Evolutionary conservation across 2,329 filamentous ascomycete species (phyloP).

Genomic region (Tolypocladium ovalisporum): DNA sequence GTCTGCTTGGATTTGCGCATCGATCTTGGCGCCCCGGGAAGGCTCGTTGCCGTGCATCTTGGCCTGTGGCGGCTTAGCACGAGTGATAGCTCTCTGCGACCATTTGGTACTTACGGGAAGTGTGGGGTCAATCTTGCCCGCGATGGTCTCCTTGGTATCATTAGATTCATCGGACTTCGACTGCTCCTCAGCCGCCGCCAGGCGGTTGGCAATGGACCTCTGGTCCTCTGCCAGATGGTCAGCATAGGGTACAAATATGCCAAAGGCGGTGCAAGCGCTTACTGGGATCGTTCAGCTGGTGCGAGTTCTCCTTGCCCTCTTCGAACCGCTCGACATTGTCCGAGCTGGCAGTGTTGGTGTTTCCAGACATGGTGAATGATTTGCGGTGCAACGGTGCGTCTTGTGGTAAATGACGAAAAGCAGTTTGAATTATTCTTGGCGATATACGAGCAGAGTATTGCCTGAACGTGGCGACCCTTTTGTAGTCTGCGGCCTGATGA

Average conservation of each 20-base stretch:
- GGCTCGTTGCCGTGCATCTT: constrained; percentile 62
- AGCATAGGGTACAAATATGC: background rate
- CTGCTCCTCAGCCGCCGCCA: constrained; percentile 43
- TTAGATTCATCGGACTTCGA: constrained; percentile 34
- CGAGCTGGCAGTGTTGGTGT: constrained; percentile 55
- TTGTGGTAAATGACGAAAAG: background rate
- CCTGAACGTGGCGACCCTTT: background rate
- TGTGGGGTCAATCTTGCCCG: constrained; percentile 49
- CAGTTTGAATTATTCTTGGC: background rate
- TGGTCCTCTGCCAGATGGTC: constrained; percentile 45
- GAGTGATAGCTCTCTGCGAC: too few relatives aligned
- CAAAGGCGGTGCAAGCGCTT: constrained; percentile 14
- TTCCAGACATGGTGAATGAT: constrained; percentile 20
- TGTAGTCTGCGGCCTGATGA: background rate
- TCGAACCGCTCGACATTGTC: constrained; percentile 50
- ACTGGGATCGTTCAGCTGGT: constrained; percentile 64
- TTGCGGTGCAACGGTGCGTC: background rate
- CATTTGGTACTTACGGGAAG: constrained; percentile 32
- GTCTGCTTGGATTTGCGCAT: constrained; percentile 56
- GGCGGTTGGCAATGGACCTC: constrained; percentile 60
- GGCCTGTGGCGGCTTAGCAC: constrained; percentile 32
- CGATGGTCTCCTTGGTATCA: constrained; percentile 26
- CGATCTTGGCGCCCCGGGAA: constrained; percentile 60
- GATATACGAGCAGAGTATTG: background rate
- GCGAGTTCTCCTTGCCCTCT: constrained; percentile 61